Conservation (phyloP, 2,329 filamentous ascomycete genomes). For the Coniella lustricola region DNA sequence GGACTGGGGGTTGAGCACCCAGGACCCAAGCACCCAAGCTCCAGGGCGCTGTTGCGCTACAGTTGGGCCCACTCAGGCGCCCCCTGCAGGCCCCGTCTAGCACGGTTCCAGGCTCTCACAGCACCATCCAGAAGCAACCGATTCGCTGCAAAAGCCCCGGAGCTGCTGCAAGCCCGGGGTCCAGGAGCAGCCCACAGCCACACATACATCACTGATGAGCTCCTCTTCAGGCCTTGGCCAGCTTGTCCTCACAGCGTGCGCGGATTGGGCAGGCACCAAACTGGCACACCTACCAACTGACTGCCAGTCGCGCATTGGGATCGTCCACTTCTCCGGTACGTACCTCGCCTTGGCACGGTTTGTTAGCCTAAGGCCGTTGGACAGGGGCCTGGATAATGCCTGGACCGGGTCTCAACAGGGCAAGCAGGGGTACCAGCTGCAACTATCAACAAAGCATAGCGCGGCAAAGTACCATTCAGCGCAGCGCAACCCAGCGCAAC, state of each 20-base stretch:
- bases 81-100: not conserved
- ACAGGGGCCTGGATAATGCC: no score
- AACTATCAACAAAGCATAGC: no score
- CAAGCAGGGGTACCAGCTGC: no score
- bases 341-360: not conserved
- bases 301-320: not conserved
- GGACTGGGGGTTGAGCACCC: no score
- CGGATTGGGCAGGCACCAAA: not conserved
- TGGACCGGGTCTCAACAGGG: no score
- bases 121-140: not conserved
- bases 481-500: no score
- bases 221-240: not conserved
- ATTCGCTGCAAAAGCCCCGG: constrained; percentile 1
- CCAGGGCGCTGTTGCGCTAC: not conserved
- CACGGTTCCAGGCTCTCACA: not conserved
- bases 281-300: not conserved
- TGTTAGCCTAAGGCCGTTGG: no score
- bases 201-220: not conserved
- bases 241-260: not conserved
- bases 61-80: not conserved
- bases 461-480: no score
- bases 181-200: not conserved
- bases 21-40: no score
- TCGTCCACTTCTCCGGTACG: not conserved
- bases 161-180: not conserved